phyloP scores from a whole-genome alignment of 805 yeast genomes.

The Priceomyces medius region DNA sequence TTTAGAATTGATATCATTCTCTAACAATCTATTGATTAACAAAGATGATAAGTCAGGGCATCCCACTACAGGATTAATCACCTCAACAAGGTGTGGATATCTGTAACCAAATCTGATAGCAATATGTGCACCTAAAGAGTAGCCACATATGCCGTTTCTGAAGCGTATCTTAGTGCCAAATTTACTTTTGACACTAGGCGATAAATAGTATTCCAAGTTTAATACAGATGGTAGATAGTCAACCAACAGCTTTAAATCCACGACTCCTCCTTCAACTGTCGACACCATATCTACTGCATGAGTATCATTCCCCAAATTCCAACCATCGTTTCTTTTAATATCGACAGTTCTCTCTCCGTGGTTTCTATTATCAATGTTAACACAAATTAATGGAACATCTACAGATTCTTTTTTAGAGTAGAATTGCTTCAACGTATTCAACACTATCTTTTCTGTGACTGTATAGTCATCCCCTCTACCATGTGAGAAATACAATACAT shows the following conservation, averaged over 20 bases:
- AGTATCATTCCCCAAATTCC: constrained; percentile 48
- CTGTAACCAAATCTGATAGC: constrained; percentile 43
- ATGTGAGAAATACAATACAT: constrained; percentile 47
- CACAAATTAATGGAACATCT: constrained; percentile 41
- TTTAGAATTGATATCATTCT: constrained; percentile 13
- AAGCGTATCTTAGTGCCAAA: constrained; percentile 22
- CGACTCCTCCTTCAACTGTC: constrained; percentile 45
- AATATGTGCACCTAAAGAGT: constrained; percentile 60
- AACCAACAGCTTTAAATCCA: constrained; percentile 44
- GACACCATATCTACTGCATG: constrained; percentile 54
- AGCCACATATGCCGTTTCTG: constrained; percentile 46
- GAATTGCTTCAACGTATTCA: constrained; percentile 29
- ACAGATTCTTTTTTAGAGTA: constrained; percentile 17
- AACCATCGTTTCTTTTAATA: constrained; percentile 34
- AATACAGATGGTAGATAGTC: constrained; percentile 44
- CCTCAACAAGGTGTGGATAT: constrained; percentile 37
- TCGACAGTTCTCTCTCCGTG: constrained; percentile 51
- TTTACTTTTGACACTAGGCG: constrained; percentile 12
- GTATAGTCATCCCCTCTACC: constrained; percentile 42
- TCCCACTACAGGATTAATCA: constrained; percentile 52
- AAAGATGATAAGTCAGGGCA: constrained; percentile 46
- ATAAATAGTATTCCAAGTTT: constrained; percentile 29
- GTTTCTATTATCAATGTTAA: constrained; percentile 53
- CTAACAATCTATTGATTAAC: constrained; percentile 40
- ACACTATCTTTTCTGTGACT: constrained; percentile 41